phyloP scores from a whole-genome alignment of 1,284 basidiomycete genomes.

The Porodaedalea pini region DNA sequence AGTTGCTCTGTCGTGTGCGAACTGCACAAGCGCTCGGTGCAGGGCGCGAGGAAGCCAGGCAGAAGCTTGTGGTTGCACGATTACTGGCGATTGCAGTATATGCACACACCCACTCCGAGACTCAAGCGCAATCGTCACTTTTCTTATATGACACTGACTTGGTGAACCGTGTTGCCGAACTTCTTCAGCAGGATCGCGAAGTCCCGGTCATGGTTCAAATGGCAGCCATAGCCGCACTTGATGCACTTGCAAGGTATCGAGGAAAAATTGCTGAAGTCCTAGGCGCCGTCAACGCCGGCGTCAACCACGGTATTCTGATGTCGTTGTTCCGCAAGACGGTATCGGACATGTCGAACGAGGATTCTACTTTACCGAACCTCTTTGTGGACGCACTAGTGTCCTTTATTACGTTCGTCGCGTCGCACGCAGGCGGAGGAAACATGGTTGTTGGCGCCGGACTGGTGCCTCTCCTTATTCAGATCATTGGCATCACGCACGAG shows the following conservation, averaged over 20 bases:
- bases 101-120: constrained; percentile 79
- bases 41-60: constrained; percentile 59
- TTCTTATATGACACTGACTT: constrained; percentile 96
- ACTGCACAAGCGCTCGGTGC: constrained; percentile 66
- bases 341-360: constrained; percentile 60
- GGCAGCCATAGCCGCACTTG: constrained; percentile 83
- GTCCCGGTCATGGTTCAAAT: constrained; percentile 73
- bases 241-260: constrained; percentile 86
- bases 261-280: constrained; percentile 84
- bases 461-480: constrained; percentile 83
- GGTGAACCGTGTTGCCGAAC: constrained; percentile 82
- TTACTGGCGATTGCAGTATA: constrained; percentile 89
- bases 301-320: constrained; percentile 95
- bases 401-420: constrained; percentile 85
- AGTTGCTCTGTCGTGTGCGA: constrained; percentile 85
- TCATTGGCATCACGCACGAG: constrained; percentile 74
- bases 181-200: constrained; percentile 75
- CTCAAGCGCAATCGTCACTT: constrained; percentile 73
- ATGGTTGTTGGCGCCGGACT: constrained; percentile 98
- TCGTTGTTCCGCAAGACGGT: constrained; percentile 80
- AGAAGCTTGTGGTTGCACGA: constrained; percentile 79
- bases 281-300: constrained; percentile 88
- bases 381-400: constrained; percentile 85
- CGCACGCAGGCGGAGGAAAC: constrained; percentile 80
- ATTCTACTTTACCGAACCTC: constrained; percentile 69